Conservation (phyloP, 495 filamentous ascomycete genomes). For the Trichoderma gamsii region DNA sequence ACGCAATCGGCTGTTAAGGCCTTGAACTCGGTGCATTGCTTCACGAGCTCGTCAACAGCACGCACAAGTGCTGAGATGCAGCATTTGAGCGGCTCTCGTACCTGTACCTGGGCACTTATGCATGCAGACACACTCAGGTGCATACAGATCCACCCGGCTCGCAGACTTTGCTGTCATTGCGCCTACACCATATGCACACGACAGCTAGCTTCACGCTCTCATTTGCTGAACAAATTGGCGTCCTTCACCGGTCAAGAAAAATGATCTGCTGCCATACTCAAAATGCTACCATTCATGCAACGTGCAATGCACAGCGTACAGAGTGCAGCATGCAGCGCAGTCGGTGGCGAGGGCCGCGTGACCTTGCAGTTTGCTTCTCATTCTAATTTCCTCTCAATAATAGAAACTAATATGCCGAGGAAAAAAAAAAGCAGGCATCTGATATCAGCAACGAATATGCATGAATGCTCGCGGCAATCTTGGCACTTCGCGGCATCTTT, state of each 20-base stretch:
- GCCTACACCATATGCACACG: background rate
- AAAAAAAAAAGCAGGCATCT: no score
- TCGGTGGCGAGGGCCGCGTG: no score
- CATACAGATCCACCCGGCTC: background rate
- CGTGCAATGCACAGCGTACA: background rate
- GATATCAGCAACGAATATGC: no score
- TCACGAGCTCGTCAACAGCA: background rate
- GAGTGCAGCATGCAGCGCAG: background rate
- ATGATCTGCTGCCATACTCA: background rate
- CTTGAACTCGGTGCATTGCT: background rate
- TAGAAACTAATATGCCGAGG: no score
- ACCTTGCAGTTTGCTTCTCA: no score
- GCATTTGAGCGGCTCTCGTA: background rate
- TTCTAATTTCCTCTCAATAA: no score
- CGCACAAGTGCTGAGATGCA: background rate
- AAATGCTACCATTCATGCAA: background rate
- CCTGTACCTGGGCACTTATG: background rate
- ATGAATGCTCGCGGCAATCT: no score
- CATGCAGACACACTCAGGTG: background rate
- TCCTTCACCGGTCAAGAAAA: conserved; percentile 1
- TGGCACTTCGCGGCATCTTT: no score
- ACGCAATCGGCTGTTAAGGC: background rate
- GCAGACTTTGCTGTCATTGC: background rate
- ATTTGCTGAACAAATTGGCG: background rate
- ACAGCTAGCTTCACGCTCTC: background rate